Base-by-base conservation (phyloP, 2,329 filamentous ascomycete species). In the Epichloe coenophiala region DNA sequence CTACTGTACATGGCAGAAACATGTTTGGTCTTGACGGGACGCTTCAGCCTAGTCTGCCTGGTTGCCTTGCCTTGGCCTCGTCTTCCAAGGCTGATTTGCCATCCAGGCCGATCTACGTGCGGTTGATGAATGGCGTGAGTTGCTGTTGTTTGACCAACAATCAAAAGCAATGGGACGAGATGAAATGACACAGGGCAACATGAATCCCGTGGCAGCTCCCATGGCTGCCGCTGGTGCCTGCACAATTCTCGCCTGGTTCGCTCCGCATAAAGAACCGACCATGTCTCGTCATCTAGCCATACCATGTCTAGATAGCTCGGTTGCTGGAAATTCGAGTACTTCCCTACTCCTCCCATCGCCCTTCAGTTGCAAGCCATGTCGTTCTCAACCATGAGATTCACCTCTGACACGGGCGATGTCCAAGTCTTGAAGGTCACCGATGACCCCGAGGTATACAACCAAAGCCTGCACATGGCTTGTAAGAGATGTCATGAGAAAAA, bases 401-500 rank as follows among this genome's bases (percentile, higher is more conserved):
- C 4, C n/a, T 19, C 13, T 1, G 19, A 40, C 33, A 17, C 19
- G 15, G 65, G 67, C 55, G 67, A 64, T 37, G 59, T 63, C 44
- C 60, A 68, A 55, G 60, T 69, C 52, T 55, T 69, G 47, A 61
- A 66, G 39, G 60, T 59, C 17, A 62, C 63, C 35, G 65, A 63
- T 49, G 65, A 69, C 48, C 67, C 65, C 47, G 57, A n/a, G 33
- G 36, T 21, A 66, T 54, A 65, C 65, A 27, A 65, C 66, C 67
- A 65, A 9, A 68, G 63, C 53, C 61, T 61, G 47, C 67, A 68
- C 53, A 65, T 68, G 53, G 67, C 66, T 2, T 69, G 67, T 56
- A 62, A 66, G 45, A 58, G 65, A 31, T 68, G 67, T 47, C 65
- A 68, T 45, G 63, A 66, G 55, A 69, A 69, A 69, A 69, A 69